Base-by-base conservation (phyloP, 2,329 filamentous ascomycete genomes). In the Conoideocrella luteorostrata region DNA sequence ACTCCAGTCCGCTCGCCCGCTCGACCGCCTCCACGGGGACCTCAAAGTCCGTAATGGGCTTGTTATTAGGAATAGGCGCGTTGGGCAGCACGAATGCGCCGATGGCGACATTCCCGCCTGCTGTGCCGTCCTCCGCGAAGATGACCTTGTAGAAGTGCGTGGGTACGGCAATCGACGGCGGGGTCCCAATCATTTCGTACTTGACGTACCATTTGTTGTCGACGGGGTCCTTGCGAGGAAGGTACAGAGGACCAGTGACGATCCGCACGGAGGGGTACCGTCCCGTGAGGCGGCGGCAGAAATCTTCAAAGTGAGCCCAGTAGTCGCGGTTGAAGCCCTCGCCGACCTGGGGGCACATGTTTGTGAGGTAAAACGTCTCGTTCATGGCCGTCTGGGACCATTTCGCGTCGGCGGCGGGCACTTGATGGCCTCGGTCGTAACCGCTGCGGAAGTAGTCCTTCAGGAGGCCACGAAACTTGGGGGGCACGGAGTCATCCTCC, bases 111-210 rank as follows among this genome's bases (percentile, higher is more conserved):
- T 84, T 84, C 15, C 87, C 86, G 21, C 74, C 74, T 9, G 60
- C 65, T 2, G 66, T 69, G 4, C 85, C 86, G 58, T 95, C 88
- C 68, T 98, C 93, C 21, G 88, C 93, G 58, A 93, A 95, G 55
- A 98, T 93, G 59, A 98, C 88, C 72, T 98, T 98, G 78, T 95
- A 98, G 70, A 98, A 98, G 66, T 98, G 93, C 18, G 93, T 98
- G 3, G 93, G 93, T 42, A 98, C 93, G 21, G 93, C 90, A 44
- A 98, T 86, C 57, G 89, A 94, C 7, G 93, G 91, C 52, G 93
- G 93, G 61, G 75, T 85, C 30, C 93, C 93, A 55, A 98, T 95
- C 47, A 98, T 85, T 70, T 98, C 93, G 70, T 98, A 97, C 48
- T 76, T 83, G 46, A 96, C 89, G 53, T 89, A 84, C 89, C 90